Base-by-base conservation (phyloP, 2,329 filamentous ascomycete species). In the Zalaria obscura region DNA sequence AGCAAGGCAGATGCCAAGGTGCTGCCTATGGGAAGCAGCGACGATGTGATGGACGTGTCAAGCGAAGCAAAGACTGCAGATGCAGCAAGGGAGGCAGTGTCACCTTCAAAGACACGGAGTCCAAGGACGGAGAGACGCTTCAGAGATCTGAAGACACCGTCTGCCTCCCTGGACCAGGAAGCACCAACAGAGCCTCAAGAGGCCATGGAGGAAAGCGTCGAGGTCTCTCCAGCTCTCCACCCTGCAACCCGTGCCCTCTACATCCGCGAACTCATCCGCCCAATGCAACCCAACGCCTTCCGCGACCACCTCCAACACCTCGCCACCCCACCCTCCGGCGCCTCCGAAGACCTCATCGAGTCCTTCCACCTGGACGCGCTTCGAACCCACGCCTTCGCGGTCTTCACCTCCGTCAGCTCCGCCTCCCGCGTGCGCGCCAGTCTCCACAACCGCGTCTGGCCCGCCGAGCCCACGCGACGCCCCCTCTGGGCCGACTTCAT, bases 401-500 rank as follows among this genome's bases (percentile, higher is more conserved):
- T 75, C 25, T 89, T 96, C 57, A 66, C 68, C 36, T 80, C 70
- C 36, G 66, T 77, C 6, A 67, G 78, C 3, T 79, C 82, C 3
- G 91, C 91, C 3, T 77, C 80, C 0, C 75, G 85, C 25, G 87
- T 84, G 5, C 81, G 89, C 38, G 72, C 76, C 6, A 73, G 74
- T 2, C 67, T 96, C 2, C 89, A 98, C 60, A 75, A 78, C 44
- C 73, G 73, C 25, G 73, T 87, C 31, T 96, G 88, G 85, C 89
- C 89, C 1, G 76, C 87, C 44, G 89, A 96, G 62, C 77, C 80
- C 44, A 83, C 80, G 50, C 75, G 91, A 28, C 93, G 91, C 58
- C 72, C 78, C 1, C 70, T 96, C 1, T 93, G 81, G 75, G 84
- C 85, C 3, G 91, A 98, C 58, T 96, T 91, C 57, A 72, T 96